These are phyloP conservation scores for Fusarium udum DNA, from an alignment of 2,329 filamentous ascomycete genomes.

Conservation along the genomic window DNA sequence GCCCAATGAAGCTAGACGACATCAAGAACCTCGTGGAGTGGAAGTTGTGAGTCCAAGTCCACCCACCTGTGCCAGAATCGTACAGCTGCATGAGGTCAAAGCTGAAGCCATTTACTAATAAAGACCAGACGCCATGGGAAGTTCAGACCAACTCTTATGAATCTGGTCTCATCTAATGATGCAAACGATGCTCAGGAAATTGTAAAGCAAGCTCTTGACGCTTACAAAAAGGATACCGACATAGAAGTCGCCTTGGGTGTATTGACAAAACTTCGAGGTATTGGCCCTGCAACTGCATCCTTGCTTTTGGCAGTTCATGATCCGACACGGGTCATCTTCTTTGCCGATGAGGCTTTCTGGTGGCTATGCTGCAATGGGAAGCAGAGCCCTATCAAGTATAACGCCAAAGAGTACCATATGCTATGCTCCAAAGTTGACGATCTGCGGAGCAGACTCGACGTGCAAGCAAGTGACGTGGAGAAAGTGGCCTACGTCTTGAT, in stretches of 20 bases:
- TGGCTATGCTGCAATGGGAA: constrained; percentile 71
- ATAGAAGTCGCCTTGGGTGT: constrained; percentile 60
- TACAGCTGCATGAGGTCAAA: neutral
- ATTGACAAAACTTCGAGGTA: constrained; percentile 72
- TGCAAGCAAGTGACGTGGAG: constrained; percentile 71
- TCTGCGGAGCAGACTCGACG: constrained; percentile 60
- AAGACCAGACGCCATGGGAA: constrained; percentile 65
- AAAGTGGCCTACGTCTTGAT: constrained; percentile 77
- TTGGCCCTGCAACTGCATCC: constrained; percentile 83
- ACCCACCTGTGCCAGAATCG: neutral
- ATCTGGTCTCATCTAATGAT: constrained; percentile 70
- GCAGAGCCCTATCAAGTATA: constrained; percentile 72
- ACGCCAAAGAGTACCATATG: constrained; percentile 71
- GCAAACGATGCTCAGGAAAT: constrained; percentile 55
- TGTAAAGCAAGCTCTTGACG: constrained; percentile 62
- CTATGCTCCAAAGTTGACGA: constrained; percentile 57
- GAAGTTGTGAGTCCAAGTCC: constrained; percentile 68
- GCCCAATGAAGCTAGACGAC: constrained; percentile 63
- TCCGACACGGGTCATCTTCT: constrained; percentile 72
- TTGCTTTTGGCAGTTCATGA: constrained; percentile 74
- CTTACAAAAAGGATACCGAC: constrained; percentile 53
- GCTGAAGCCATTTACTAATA: neutral
- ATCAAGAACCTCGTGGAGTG: constrained; percentile 71
- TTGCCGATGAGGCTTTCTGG: constrained; percentile 81
- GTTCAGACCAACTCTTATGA: constrained; percentile 69